These are phyloP conservation scores for Lentinula aciculospora DNA, from an alignment of 768 basidiomycete species.

Conservation along the genomic window DNA sequence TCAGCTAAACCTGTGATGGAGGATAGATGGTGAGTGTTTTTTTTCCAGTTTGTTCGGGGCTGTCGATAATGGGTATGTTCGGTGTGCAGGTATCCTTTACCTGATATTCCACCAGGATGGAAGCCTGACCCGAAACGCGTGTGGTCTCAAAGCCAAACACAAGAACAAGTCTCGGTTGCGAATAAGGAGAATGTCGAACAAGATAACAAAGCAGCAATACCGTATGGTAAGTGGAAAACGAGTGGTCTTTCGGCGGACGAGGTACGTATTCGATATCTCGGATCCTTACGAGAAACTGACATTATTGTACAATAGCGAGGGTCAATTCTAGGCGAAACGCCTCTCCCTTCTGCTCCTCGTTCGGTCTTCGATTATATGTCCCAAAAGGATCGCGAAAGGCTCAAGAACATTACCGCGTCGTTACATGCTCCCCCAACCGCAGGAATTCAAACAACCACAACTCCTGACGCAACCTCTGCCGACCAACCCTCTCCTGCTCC, in stretches of 20 bases:
- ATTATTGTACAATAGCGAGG: slow-evolving; percentile 55
- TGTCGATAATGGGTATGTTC: not conserved
- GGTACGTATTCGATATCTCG: slow-evolving; percentile 34
- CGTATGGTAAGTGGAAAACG: slow-evolving; percentile 48
- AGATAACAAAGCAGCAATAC: slow-evolving; percentile 13
- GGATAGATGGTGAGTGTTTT: slow-evolving; percentile 54
- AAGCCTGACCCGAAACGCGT: slow-evolving; percentile 76
- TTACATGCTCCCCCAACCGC: slow-evolving; percentile 17
- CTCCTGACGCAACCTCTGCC: slow-evolving; percentile 15
- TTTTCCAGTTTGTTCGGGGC: not conserved
- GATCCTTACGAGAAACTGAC: not conserved
- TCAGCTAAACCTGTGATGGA: slow-evolving; percentile 63
- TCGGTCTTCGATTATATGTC: slow-evolving; percentile 96
- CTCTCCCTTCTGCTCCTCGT: slow-evolving; percentile 58
- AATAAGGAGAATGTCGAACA: slow-evolving; percentile 37
- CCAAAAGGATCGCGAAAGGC: slow-evolving; percentile 82
- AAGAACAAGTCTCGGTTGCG: not conserved
- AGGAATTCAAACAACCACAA: slow-evolving; percentile 17
- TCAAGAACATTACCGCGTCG: slow-evolving; percentile 51
- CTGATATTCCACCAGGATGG: slow-evolving; percentile 83
- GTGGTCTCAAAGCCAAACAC: slow-evolving; percentile 45
- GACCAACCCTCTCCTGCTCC: slow-evolving; percentile 18
- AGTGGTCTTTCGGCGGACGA: slow-evolving; percentile 63
- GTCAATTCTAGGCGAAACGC: slow-evolving; percentile 74
- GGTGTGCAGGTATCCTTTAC: slow-evolving; percentile 68